phyloP scores from a whole-genome alignment of 306 rosid species.

The Quercus aquifolioides region DNA sequence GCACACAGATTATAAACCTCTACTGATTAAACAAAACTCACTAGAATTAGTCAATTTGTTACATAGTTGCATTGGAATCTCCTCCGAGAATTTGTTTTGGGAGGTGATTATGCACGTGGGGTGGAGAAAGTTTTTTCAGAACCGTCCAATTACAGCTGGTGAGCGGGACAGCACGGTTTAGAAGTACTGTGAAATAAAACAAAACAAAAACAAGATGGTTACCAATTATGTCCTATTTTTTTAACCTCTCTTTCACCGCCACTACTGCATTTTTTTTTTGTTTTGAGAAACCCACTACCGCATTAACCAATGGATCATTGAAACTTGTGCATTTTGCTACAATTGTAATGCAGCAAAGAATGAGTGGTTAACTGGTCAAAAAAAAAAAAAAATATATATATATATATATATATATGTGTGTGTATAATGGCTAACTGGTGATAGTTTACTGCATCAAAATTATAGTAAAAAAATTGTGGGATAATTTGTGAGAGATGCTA shows the following conservation, averaged over 20 bases:
- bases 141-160: slow-evolving; percentile 43
- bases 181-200: neutral
- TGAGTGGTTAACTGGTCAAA: no score
- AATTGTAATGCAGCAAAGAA: no score
- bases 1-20: neutral
- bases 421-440: no score
- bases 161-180: neutral
- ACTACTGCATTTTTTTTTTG: no score
- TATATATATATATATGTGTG: no score
- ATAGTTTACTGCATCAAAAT: no score
- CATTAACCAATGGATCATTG: slow-evolving; percentile 7
- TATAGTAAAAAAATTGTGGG: fast-evolving
- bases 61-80: slow-evolving; percentile 40
- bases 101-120: slow-evolving; percentile 22
- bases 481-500: no score
- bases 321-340: no score
- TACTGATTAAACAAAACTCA: no score
- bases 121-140: slow-evolving; percentile 23
- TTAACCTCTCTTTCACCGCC: slow-evolving; percentile 17
- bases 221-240: neutral
- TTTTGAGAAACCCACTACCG: neutral
- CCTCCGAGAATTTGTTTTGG: slow-evolving; percentile 32
- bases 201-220: neutral
- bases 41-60: neutral
- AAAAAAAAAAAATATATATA: no score